Percentiles rank a stretch among this genome's conserved stretches.
Evolutionary conservation across 306 rosid species (phyloP).

Genomic region (Begonia masoniana): DNA sequence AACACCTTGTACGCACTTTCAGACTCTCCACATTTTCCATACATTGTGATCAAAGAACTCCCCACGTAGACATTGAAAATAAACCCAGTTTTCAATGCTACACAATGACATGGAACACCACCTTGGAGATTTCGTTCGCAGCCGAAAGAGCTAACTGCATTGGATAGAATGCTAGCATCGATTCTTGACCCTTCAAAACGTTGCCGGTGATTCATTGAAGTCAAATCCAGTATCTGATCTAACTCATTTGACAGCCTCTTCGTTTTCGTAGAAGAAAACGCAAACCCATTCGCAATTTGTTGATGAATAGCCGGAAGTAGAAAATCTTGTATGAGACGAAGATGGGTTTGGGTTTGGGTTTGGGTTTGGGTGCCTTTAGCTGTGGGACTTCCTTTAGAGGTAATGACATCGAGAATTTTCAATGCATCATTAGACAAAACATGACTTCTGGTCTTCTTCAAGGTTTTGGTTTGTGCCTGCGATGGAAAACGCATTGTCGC

Average conservation of each 20-base stretch:
- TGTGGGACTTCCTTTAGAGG: no score
- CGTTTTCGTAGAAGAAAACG: constrained; percentile 5
- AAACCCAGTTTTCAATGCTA: constrained; percentile 48
- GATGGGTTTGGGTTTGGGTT: constrained; percentile 41
- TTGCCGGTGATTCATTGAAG: constrained; percentile 4
- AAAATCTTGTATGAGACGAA: constrained; percentile 44
- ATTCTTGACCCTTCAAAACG: constrained; percentile 18
- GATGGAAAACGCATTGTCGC: no score
- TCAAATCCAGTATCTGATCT: constrained; percentile 14
- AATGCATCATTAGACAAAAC: no score
- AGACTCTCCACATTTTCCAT: constrained; percentile 37
- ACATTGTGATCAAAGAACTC: constrained; percentile 58
- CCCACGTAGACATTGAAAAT: constrained; percentile 56
- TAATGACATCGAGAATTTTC: no score
- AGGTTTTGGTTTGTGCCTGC: no score
- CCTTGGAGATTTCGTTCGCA: constrained; percentile 32
- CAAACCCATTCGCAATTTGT: neutral
- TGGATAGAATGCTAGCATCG: constrained; percentile 42
- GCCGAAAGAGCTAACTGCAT: constrained; percentile 39
- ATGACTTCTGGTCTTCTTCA: no score
- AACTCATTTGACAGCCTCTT: constrained; percentile 4
- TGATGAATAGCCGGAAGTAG: constrained; percentile 17
- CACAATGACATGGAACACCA: constrained; percentile 63
- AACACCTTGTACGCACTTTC: constrained; percentile 35
- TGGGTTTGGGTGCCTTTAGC: constrained; percentile 17